Evolutionary conservation across 225 moss, liverwort and hornwort species (phyloP), one percentile per base, ranked within the genome.

Genomic region (Takakia lepidozioides): DNA sequence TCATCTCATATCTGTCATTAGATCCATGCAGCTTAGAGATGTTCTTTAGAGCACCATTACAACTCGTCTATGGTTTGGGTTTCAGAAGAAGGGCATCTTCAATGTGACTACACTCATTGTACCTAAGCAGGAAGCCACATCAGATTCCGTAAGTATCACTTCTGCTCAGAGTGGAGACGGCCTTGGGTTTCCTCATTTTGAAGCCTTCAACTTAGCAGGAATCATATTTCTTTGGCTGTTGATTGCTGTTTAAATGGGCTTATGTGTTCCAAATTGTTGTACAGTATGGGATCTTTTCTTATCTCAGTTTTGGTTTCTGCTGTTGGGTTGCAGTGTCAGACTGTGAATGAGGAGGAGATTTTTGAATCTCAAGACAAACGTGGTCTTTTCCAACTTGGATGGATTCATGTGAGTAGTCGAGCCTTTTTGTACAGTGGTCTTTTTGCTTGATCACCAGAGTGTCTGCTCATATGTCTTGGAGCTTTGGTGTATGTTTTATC

Each of bases 371-470:
- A 98, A 73, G 91, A 91, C 55, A 91, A 81, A 67, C 76, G 84
- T 40, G 85, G 87, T 54, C 87, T 98, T 52, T 91, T 98, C 55
- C 98, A 98, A 62, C 81, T 98, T 55, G 98, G 98, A 45, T 98
- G 98, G 98, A 98, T 98, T 58, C 98, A 98, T 87, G 98, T 98
- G 81, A 78, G 66, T 9, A 43, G n/a, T n/a, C n/a, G n/a, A n/a
- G n/a, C n/a, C n/a, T n/a, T n/a, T n/a, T n/a, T n/a, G n/a, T n/a
- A n/a, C n/a, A n/a, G n/a, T n/a, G n/a, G n/a, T n/a, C n/a, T n/a
- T n/a, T n/a, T n/a, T n/a, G n/a, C n/a, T n/a, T n/a, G n/a, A n/a
- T n/a, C n/a, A n/a, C n/a, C n/a, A n/a, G n/a, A n/a, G n/a, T n/a
- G n/a, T n/a, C n/a, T n/a, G n/a, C n/a, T n/a, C n/a, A n/a, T n/a